Evolutionary conservation across 2,329 filamentous ascomycete species (phyloP), one percentile per base, ranked within the genome.

Genomic region (Fonsecaea pedrosoi): DNA sequence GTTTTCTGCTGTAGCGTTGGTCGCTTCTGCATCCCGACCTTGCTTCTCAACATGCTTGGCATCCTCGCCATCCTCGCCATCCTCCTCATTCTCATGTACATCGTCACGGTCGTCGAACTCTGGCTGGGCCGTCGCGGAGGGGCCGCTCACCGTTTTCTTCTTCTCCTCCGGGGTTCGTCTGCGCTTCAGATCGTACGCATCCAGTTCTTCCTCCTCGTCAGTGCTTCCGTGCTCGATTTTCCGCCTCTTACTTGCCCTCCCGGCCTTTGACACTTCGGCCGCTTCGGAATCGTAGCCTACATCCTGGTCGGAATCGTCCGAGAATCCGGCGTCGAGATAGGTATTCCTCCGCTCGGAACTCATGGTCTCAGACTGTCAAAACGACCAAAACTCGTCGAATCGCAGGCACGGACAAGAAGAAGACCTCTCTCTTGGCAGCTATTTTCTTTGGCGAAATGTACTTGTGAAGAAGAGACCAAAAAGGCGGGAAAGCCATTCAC

Each of bases 1-100:
- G 81, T 87, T 62, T 86, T 90, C 73, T 75, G 81, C 59, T 89
- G 89, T 25, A 25, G 25, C 75, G 81, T 87, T 73, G 87, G 65
- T 21, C 12, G 8, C 45, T 50, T 50, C 45, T 50, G 8, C 15
- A 10, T 3, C n/a, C 18, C 53, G 67, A 9, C 15, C 45, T 37
- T 13, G 10, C 6, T 55, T 13, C 34, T 34, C 21, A n/a, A 35
- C 10, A 13, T 34, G 30, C n/a, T 55, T 13, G 10, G 8, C 12
- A n/a, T 35, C 12, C 30, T 55, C 25, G 30, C 25, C 25, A 25
- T 34, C 53, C 3, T 35, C 53, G 7, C 18, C 9, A 10, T 13
- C 30, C 15, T 21, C 12, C 30, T 30, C 7, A 37, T 35, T n/a
- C 53, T 55, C 30, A 9, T 3, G 15, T 18, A n/a, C 40, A 18